These are phyloP conservation scores for Botrytis sinoallii DNA, from an alignment of 2,329 filamentous ascomycete species.

Conservation along the genomic window DNA sequence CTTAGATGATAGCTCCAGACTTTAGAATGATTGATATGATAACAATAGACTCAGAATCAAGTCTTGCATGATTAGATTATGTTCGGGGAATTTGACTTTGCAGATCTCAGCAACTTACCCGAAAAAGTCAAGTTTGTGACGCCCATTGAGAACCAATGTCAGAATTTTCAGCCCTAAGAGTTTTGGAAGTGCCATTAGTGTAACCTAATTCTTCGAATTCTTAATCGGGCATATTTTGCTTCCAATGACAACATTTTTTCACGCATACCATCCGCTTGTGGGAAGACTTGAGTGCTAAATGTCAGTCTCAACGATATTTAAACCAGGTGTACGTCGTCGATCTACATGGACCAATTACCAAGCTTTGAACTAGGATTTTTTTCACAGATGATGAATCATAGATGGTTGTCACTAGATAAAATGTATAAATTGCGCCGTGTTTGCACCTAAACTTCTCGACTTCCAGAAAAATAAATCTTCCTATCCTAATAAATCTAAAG, in stretches of 20 bases:
- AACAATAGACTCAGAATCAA: background rate
- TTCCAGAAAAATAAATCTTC: background rate
- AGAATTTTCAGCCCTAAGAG: background rate
- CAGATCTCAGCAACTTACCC: background rate
- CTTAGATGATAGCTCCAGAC: background rate
- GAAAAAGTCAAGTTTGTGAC: background rate
- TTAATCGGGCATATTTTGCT: fast-evolving
- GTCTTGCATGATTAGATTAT: background rate
- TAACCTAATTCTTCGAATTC: fast-evolving
- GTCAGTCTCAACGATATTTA: background rate
- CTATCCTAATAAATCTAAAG: background rate
- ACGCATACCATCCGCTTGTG: background rate
- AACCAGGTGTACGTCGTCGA: background rate
- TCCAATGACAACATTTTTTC: background rate
- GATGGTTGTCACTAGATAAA: background rate
- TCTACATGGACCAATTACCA: background rate
- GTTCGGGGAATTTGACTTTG: background rate
- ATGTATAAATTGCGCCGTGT: background rate
- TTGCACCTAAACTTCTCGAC: background rate
- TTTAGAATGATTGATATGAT: background rate
- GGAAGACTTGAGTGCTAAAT: background rate
- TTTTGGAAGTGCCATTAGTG: too few species aligned
- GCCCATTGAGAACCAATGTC: background rate
- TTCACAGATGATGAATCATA: background rate
- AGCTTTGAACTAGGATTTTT: background rate